Conservation (phyloP, 352 stramenopile species). For the Globisporangium irregulare region DNA sequence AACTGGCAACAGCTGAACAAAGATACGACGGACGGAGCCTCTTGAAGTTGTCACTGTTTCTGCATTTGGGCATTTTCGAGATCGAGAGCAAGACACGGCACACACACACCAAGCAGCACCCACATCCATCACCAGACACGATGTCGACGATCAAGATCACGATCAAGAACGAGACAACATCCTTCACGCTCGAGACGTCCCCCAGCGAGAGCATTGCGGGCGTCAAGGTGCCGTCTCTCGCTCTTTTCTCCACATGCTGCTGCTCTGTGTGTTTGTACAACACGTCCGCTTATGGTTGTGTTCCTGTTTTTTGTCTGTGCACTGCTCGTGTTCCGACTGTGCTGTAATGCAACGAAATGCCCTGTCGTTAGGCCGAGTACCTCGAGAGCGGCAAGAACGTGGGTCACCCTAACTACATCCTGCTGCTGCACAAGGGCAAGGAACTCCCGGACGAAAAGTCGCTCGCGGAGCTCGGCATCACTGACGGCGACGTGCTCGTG, state of each 20-base stretch:
- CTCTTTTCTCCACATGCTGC: neutral
- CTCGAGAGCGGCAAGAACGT: conserved; percentile 68
- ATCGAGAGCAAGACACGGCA: neutral
- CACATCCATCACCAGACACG: neutral
- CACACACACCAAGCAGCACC: neutral
- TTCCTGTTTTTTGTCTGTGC: neutral
- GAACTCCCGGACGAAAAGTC: conserved; percentile 86
- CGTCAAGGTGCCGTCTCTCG: conserved; percentile 46
- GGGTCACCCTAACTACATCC: conserved; percentile 70
- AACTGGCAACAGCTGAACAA: neutral
- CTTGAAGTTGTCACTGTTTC: conserved; percentile 1
- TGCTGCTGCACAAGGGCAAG: conserved; percentile 85
- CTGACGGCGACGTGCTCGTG: conserved; percentile 74
- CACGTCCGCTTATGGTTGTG: neutral
- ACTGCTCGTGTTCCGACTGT: neutral
- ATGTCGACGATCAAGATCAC: conserved; percentile 65
- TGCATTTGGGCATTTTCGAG: neutral
- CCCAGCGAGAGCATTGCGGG: conserved; percentile 72
- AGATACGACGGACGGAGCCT: neutral
- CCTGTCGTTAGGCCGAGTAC: conserved; percentile 48
- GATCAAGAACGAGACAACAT: conserved; percentile 75
- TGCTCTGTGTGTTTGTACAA: neutral
- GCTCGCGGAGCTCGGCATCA: conserved; percentile 71
- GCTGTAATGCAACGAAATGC: neutral
- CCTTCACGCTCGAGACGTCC: conserved; percentile 66